These are phyloP conservation scores for Aspergillus egyptiacus DNA, from an alignment of 495 filamentous ascomycete species.

Conservation along the genomic window DNA sequence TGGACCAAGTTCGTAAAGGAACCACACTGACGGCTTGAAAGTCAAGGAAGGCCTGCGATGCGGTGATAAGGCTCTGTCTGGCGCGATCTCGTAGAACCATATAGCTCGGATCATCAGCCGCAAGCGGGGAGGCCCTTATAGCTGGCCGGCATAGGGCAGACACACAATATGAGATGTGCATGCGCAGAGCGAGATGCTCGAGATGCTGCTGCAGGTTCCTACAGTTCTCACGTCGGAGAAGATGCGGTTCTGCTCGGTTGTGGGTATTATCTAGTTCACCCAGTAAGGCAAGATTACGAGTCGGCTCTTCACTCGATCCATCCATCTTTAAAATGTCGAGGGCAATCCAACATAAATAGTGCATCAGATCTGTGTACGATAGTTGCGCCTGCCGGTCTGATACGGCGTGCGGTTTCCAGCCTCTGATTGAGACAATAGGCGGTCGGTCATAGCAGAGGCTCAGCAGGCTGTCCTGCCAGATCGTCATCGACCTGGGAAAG, in stretches of 20 bases:
- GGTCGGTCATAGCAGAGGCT: slow-evolving; percentile 34
- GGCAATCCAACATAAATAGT: slow-evolving; percentile 24
- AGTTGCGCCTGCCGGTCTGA: slow-evolving; percentile 12
- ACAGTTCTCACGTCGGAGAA: slow-evolving; percentile 21
- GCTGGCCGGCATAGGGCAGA: slow-evolving; percentile 34
- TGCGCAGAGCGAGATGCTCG: slow-evolving; percentile 31
- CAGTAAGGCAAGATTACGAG: slow-evolving; percentile 19
- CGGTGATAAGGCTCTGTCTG: slow-evolving; percentile 27
- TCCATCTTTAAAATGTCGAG: slow-evolving; percentile 23
- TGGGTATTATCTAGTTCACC: slow-evolving; percentile 22
- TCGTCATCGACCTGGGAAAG: slow-evolving; percentile 23
- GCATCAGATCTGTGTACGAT: slow-evolving; percentile 29
- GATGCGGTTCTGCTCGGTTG: slow-evolving; percentile 17
- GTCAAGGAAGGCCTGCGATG: slow-evolving; percentile 31
- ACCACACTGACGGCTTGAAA: slow-evolving; percentile 32
- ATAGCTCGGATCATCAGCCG: slow-evolving; percentile 3
- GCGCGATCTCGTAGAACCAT: slow-evolving; percentile 20
- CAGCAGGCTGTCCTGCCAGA: slow-evolving; percentile 36
- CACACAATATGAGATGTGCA: slow-evolving; percentile 29
- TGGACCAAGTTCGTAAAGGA: slow-evolving; percentile 32
- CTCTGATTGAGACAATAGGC: slow-evolving; percentile 24
- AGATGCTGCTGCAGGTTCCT: slow-evolving; percentile 30
- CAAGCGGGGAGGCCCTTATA: slow-evolving; percentile 19
- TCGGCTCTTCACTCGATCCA: slow-evolving; percentile 6
- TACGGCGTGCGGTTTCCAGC: slow-evolving; percentile 18